Conservation (phyloP, 805 yeast genomes). For the Ogataea thermomethanolica region DNA sequence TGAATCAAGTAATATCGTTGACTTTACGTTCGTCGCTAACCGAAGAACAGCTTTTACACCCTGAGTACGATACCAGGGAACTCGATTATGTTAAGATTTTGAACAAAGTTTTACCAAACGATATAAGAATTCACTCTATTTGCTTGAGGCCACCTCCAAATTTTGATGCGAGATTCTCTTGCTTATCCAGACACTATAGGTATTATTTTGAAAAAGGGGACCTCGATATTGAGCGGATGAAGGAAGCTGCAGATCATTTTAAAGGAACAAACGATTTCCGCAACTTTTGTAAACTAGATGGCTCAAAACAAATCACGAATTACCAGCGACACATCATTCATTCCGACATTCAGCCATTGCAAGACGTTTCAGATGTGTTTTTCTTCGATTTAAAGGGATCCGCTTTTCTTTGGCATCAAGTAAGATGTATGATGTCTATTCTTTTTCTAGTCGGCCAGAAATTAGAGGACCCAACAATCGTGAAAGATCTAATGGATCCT, state of each 20-base stretch:
- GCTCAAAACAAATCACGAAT: slow-evolving; percentile 85
- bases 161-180: slow-evolving; percentile 93
- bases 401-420: slow-evolving; percentile 98
- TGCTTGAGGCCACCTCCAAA: slow-evolving; percentile 77
- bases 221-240: slow-evolving; percentile 66
- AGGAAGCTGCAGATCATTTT: slow-evolving; percentile 56
- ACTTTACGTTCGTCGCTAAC: slow-evolving; percentile 66
- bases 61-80: slow-evolving; percentile 60
- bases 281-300: slow-evolving; percentile 92
- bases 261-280: slow-evolving; percentile 86
- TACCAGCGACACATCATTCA: slow-evolving; percentile 60
- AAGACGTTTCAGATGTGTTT: slow-evolving; percentile 40
- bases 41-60: slow-evolving; percentile 56
- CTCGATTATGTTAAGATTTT: slow-evolving; percentile 71
- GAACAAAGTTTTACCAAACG: slow-evolving; percentile 75
- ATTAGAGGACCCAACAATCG: slow-evolving; percentile 57
- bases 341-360: slow-evolving; percentile 22
- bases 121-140: slow-evolving; percentile 77
- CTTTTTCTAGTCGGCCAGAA: slow-evolving; percentile 77
- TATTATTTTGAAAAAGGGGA: slow-evolving; percentile 63
- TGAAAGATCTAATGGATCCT: slow-evolving; percentile 57
- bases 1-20: slow-evolving; percentile 89
- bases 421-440: slow-evolving; percentile 89
- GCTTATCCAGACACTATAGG: slow-evolving; percentile 79
- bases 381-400: slow-evolving; percentile 78